Evolutionary conservation across 495 filamentous ascomycete species (phyloP), one percentile per base, ranked within the genome.

Genomic region (Podospora comata): DNA sequence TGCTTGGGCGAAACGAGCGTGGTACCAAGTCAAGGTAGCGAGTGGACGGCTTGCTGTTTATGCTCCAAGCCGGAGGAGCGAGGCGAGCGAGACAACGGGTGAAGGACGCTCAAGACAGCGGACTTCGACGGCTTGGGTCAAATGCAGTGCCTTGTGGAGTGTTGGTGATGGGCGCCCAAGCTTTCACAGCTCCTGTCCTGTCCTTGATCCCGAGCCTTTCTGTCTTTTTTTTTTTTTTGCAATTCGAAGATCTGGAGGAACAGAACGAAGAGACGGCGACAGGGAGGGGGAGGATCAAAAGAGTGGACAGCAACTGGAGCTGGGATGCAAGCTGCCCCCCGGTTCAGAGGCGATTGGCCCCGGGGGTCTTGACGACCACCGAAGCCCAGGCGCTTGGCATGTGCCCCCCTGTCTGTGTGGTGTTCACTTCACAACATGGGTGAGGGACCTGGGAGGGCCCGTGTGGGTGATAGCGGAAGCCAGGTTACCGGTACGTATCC

Each of bases 241-340:
- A 28, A 61, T 13, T n/a, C 30, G 23, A 61, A 61, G 26, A 28
- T 44, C 54, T 67, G 57, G 62, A 70, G 54, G 60, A 62, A 60
- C 26, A 18, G 20, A 59, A 23, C 30, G 26, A 59, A 59, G n/a
- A 60, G 56, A 16, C 9, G 20, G 34, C 59, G 70, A 67, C 70
- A 71, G 70, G 70, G 70, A 67, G 62, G 70, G 70, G 60, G 39
- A 63, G 48, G 60, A 34, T 68, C 66, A 69, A 71, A 71, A 68
- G 64, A 69, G 68, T 56, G 70, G 57, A 20, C 48, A 44, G 20
- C 5, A 39, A 58, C 34, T n/a, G 53, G 68, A 56, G 20, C 39
- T 56, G 65, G 62, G 65, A 65, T 39, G 60, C 65, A 56, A 32
- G 48, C 18, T 44, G 53, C 58, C 61, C 58, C n/a, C 48, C 53